Conservation (phyloP, 2,329 filamentous ascomycete genomes). For the Chaetomium olivaceum region DNA sequence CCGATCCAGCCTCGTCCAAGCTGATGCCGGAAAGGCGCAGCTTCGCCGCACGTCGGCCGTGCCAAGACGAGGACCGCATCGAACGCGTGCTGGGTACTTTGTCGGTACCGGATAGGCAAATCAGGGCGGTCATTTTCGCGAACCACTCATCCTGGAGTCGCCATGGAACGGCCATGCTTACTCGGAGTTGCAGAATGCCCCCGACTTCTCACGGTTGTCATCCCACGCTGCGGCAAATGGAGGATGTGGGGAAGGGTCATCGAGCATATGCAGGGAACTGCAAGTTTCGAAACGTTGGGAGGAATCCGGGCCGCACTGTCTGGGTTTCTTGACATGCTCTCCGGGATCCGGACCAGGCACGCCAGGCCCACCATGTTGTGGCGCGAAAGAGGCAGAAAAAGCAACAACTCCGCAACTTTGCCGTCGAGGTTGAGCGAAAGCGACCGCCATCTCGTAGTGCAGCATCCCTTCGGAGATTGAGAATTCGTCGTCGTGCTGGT, state of each 20-base stretch:
- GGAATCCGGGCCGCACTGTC: background rate
- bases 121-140: background rate
- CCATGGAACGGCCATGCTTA: background rate
- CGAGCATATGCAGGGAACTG: background rate
- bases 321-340: background rate
- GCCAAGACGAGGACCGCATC: slow-evolving; percentile 5
- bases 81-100: background rate
- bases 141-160: background rate
- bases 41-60: background rate
- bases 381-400: background rate
- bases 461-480: background rate
- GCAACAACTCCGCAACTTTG: background rate
- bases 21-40: slow-evolving; percentile 11
- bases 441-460: background rate
- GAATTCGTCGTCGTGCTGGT: too few species aligned
- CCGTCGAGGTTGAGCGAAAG: background rate
- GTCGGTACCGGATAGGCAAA: background rate
- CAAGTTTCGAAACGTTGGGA: background rate
- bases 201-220: background rate
- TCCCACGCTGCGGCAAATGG: background rate
- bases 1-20: slow-evolving; percentile 5
- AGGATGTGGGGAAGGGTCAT: background rate
- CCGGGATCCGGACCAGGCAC: background rate
- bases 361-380: background rate
- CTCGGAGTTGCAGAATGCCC: background rate